Conservation (phyloP, 805 yeast species). For the Kuraishia piskuri region DNA sequence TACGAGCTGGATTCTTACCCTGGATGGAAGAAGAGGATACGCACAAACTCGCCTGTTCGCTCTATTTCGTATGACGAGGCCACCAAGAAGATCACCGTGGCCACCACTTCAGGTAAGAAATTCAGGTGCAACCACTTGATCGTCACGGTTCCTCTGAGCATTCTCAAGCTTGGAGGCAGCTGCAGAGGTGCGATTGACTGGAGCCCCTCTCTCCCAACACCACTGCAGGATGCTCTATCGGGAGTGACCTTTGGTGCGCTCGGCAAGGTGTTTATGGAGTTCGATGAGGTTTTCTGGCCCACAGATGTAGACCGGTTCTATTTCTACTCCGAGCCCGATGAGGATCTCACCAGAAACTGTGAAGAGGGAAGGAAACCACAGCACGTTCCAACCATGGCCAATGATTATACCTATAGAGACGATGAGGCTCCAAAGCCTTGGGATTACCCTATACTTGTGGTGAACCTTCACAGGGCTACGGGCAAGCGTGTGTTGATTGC, state of each 20-base stretch:
- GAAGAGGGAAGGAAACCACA: conserved; percentile 1
- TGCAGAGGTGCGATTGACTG: conserved; percentile 23
- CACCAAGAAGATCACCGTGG: conserved; percentile 8
- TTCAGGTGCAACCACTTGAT: conserved; percentile 29
- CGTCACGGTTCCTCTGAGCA: conserved; percentile 42
- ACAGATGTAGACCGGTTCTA: conserved; percentile 20
- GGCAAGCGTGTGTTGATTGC: conserved; percentile 31
- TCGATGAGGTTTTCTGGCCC: conserved; percentile 39
- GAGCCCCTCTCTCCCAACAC: conserved; percentile 28
- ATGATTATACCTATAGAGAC: not conserved
- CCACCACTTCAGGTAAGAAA: conserved; percentile 10
- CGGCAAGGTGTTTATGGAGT: conserved; percentile 40
- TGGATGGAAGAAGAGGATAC: conserved; percentile 10
- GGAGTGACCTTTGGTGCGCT: conserved; percentile 30
- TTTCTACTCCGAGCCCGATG: conserved; percentile 21
- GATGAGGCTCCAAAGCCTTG: conserved; percentile 14
- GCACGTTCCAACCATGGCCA: not conserved
- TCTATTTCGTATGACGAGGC: conserved; percentile 17
- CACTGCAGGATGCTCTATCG: conserved; percentile 18
- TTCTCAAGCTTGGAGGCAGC: conserved; percentile 23
- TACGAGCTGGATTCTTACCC: conserved; percentile 19
- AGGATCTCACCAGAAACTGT: conserved; percentile 11
- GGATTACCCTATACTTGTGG: conserved; percentile 19
- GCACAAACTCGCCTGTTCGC: conserved; percentile 13
- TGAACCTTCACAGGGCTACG: conserved; percentile 19